Evolutionary conservation across 805 yeast species (phyloP).

Genomic region (Candida parachauliodes): DNA sequence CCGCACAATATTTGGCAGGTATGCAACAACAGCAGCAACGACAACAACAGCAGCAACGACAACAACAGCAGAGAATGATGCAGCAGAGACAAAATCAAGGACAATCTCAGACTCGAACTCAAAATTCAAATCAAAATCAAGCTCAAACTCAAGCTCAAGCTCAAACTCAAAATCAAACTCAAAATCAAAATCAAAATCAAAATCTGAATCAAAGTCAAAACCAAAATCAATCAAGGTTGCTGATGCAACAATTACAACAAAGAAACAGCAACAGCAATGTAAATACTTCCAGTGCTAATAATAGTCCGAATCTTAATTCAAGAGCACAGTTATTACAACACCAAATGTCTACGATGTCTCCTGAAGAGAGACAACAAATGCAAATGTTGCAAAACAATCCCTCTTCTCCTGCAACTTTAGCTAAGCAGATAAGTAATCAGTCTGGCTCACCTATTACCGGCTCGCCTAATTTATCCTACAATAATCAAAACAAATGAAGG

Average conservation of each 20-base stretch:
- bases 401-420: slow-evolving; percentile 3
- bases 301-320: neutral
- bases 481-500: too few species aligned
- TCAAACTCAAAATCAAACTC: too few species aligned
- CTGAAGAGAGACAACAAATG: slow-evolving; percentile 41
- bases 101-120: slow-evolving; percentile 32
- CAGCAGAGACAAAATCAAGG: slow-evolving; percentile 17
- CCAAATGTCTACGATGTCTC: slow-evolving; percentile 23
- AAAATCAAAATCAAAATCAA: too few species aligned
- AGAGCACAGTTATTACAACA: slow-evolving; percentile 8
- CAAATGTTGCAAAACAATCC: slow-evolving; percentile 38
- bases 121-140: slow-evolving; percentile 19
- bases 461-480: slow-evolving; percentile 2
- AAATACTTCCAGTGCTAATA: slow-evolving; percentile 32
- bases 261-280: slow-evolving; percentile 28
- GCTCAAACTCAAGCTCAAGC: too few species aligned
- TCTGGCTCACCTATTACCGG: slow-evolving; percentile 9
- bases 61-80: neutral
- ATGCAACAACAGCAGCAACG: slow-evolving; percentile 50
- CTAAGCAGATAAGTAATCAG: slow-evolving; percentile 6
- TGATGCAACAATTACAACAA: slow-evolving; percentile 15
- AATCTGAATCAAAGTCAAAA: too few species aligned
- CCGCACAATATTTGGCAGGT: slow-evolving; percentile 60
- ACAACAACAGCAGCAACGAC: slow-evolving; percentile 7
- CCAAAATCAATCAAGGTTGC: too few species aligned